Evolutionary conservation across 192 early-diverging fungal species (phyloP).

Genomic region (Rhizophagus sp.): DNA sequence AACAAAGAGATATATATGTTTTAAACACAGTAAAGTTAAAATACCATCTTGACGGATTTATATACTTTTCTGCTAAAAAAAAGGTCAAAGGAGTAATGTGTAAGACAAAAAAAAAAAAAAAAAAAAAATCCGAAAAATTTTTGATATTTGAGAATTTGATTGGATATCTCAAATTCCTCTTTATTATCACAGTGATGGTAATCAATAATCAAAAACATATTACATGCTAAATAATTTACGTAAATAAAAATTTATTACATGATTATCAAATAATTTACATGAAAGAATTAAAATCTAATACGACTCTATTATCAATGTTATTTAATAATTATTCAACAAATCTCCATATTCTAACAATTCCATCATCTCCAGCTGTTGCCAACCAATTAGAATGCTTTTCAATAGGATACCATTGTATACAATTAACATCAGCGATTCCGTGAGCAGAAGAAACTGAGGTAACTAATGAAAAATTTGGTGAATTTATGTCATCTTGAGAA

Average conservation of each 20-base stretch:
- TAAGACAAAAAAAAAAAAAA: background rate
- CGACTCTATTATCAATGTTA: no score
- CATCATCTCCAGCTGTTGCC: slow-evolving; percentile 92
- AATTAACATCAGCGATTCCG: slow-evolving; percentile 88
- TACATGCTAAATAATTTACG: no score
- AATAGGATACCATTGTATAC: slow-evolving; percentile 80
- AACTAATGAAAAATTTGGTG: slow-evolving; percentile 30
- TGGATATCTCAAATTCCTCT: background rate
- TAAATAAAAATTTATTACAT: no score
- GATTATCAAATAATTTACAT: no score
- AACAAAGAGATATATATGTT: background rate
- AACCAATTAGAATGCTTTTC: slow-evolving; percentile 66
- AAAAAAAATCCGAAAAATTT: background rate
- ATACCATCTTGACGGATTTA: background rate
- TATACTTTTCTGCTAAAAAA: background rate
- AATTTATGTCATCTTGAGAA: background rate
- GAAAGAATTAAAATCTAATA: no score
- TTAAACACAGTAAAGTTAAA: background rate
- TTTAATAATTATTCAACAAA: slow-evolving; percentile 35
- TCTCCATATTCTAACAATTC: slow-evolving; percentile 81
- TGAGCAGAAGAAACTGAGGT: slow-evolving; percentile 67
- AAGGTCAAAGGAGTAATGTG: background rate
- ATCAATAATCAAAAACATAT: no score
- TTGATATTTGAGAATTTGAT: background rate
- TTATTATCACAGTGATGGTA: background rate